These are phyloP conservation scores for Takashimella tepidaria DNA, from an alignment of 1,284 basidiomycete genomes.

Conservation along the genomic window DNA sequence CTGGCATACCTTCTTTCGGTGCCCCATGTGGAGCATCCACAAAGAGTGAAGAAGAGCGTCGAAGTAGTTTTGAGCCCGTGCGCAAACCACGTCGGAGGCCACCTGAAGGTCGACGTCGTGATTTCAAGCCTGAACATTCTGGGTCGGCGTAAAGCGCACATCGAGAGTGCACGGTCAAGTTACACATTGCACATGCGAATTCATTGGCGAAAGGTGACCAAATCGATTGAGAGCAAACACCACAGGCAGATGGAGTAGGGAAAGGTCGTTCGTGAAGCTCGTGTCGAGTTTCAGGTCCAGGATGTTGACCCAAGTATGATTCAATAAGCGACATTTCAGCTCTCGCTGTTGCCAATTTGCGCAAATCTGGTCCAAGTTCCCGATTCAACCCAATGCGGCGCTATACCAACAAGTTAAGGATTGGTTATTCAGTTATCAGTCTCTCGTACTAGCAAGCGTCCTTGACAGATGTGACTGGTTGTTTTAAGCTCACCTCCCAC, in stretches of 20 bases:
- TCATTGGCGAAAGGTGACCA: conserved; percentile 16
- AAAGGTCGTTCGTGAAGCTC: conserved; percentile 20
- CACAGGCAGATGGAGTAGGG: conserved; percentile 13
- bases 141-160: conserved; percentile 18
- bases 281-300: conserved; percentile 15
- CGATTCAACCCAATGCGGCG: conserved; percentile 10
- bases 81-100: conserved; percentile 11
- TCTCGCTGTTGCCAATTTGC: conserved; percentile 10
- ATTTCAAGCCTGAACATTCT: conserved; percentile 15
- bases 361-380: conserved; percentile 13
- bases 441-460: neutral
- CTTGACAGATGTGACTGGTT: neutral
- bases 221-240: conserved; percentile 13
- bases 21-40: conserved; percentile 13
- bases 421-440: no score
- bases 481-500: conserved; percentile 13
- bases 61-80: conserved; percentile 4
- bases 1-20: conserved; percentile 4
- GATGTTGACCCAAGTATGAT: conserved; percentile 11
- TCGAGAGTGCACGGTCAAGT: conserved; percentile 15
- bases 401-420: conserved; percentile 2
- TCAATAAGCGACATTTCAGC: conserved; percentile 19
- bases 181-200: conserved; percentile 13
- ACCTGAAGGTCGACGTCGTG: neutral
- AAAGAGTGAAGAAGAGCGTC: neutral